These are phyloP conservation scores for Mortierella hygrophila DNA, from an alignment of 192 early-diverging fungal genomes.

Conservation along the genomic window DNA sequence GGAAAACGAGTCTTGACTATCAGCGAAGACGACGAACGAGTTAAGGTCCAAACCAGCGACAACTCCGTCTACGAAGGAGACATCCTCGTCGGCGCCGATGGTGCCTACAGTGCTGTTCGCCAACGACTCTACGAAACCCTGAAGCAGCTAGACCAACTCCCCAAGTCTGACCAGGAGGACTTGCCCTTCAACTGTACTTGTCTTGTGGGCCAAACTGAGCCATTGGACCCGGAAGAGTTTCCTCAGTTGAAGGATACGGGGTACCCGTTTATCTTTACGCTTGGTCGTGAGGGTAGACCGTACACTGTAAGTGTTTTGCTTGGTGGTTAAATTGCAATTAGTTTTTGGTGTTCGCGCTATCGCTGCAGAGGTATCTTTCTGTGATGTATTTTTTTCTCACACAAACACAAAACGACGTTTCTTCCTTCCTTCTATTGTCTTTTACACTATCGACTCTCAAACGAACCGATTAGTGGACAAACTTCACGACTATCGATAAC, in stretches of 20 bases:
- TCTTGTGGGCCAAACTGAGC: constrained; percentile 14
- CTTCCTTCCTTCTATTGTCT: no score
- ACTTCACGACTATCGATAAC: no score
- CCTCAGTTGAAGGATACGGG: background rate
- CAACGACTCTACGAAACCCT: background rate
- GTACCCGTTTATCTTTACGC: background rate
- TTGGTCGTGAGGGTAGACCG: background rate
- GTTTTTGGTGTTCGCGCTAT: no score
- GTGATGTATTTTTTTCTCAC: no score
- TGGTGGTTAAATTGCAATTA: background rate
- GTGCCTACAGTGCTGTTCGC: constrained; percentile 10
- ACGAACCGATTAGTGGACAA: no score
- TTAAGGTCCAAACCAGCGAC: background rate
- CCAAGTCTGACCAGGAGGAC: background rate
- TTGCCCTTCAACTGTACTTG: constrained; percentile 7
- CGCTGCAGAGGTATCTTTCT: no score
- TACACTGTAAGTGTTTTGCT: constrained; percentile 7
- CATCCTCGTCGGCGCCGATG: constrained; percentile 22
- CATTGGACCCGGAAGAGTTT: background rate
- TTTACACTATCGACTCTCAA: no score
- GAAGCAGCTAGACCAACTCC: background rate
- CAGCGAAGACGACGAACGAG: background rate
- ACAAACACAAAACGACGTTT: no score
- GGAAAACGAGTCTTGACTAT: background rate
- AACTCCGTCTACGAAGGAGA: constrained; percentile 7